Evolutionary conservation across 768 basidiomycete genomes (phyloP).

Genomic region (Pseudohyphozyma bogoriensis): DNA sequence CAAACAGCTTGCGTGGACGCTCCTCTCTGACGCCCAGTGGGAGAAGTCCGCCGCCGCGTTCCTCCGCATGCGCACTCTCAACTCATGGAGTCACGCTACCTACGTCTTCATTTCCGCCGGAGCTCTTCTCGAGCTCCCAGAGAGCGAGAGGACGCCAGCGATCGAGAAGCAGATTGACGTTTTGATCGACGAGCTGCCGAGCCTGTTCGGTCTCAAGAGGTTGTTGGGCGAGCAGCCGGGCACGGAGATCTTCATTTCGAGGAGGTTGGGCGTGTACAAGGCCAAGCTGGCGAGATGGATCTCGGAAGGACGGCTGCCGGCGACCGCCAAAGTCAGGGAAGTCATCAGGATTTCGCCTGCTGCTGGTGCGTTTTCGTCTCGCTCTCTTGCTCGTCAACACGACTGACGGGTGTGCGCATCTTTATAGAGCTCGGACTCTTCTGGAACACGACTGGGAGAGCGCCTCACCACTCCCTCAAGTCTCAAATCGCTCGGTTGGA

Average conservation of each 20-base stretch:
- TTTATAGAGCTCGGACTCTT: conserved; percentile 22
- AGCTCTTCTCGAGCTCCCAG: conserved; percentile 14
- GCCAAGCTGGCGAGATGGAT: conserved; percentile 16
- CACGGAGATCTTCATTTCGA: conserved; percentile 9
- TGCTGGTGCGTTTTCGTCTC: too few species aligned
- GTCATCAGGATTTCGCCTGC: background rate
- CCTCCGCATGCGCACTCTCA: conserved; percentile 13
- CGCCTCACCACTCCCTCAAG: background rate
- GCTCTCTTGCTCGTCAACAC: background rate
- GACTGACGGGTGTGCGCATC: background rate
- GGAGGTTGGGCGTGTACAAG: conserved; percentile 5
- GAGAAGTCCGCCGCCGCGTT: conserved; percentile 11
- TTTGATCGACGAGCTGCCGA: conserved; percentile 7
- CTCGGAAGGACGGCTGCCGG: background rate
- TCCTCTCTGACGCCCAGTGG: conserved; percentile 15
- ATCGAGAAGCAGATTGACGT: conserved; percentile 4
- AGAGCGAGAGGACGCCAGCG: background rate
- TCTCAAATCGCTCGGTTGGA: conserved; percentile 16
- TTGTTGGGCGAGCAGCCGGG: conserved; percentile 16
- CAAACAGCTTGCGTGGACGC: conserved; percentile 22
- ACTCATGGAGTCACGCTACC: conserved; percentile 3
- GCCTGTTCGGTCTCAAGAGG: conserved; percentile 11
- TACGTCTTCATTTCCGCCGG: conserved; percentile 16
- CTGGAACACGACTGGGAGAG: conserved; percentile 19
- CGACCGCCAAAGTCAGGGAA: background rate